Conservation (phyloP, 2,329 filamentous ascomycete genomes). For the Emergomyces pasteurianus region DNA sequence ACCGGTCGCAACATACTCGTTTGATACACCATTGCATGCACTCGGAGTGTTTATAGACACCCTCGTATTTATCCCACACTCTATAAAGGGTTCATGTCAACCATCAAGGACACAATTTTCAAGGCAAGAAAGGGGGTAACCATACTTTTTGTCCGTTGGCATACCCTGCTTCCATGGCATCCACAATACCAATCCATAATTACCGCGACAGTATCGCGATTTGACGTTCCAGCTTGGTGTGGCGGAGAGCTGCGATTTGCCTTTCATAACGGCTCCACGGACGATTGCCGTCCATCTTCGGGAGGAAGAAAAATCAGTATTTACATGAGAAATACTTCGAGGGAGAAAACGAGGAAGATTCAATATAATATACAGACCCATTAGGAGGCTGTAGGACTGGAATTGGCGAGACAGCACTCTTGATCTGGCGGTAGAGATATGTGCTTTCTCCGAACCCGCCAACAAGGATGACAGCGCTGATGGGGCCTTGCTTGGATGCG, state of each 20-base stretch:
- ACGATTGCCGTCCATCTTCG: constrained; percentile 1
- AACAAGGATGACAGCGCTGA: constrained; percentile 1
- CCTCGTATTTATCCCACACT: constrained; percentile 2
- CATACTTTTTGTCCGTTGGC: constrained; percentile 2
- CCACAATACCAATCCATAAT: constrained; percentile 1
- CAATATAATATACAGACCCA: background rate
- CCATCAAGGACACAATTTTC: background rate
- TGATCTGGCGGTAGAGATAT: constrained; percentile 1
- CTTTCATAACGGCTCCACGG: background rate
- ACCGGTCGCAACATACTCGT: background rate
- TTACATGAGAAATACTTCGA: background rate
- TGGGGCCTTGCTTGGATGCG: background rate
- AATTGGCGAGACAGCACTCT: background rate
- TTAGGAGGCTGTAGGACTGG: background rate
- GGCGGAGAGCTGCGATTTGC: background rate
- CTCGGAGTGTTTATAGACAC: constrained; percentile 1
- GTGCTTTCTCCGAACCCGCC: constrained; percentile 2
- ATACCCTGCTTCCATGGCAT: constrained; percentile 1
- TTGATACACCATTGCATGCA: constrained; percentile 2
- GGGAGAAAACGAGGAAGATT: background rate
- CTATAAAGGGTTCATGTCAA: background rate
- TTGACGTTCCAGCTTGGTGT: background rate
- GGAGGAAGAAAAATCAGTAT: background rate
- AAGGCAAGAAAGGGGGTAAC: background rate
- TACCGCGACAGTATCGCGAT: constrained; percentile 1